phyloP scores from a whole-genome alignment of 805 yeast genomes.

The Zygotorulaspora chibaensis region DNA sequence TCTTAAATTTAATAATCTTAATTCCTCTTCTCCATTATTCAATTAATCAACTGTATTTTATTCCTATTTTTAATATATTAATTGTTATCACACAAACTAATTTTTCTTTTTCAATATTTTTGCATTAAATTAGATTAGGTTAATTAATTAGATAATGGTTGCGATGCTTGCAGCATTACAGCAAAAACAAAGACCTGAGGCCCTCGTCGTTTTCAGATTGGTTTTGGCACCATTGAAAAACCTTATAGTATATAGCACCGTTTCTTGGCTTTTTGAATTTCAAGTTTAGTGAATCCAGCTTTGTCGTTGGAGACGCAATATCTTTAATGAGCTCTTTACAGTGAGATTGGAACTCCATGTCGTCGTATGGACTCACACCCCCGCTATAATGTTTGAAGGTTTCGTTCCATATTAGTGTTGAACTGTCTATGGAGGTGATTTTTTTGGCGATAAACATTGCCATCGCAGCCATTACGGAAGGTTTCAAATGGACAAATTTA shows the following conservation, averaged over 20 bases:
- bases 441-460: slow-evolving; percentile 80
- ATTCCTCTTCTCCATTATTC: neutral
- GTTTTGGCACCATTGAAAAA: slow-evolving; percentile 19
- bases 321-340: slow-evolving; percentile 29
- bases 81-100: slow-evolving; percentile 3
- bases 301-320: slow-evolving; percentile 28
- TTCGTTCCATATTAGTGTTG: slow-evolving; percentile 28
- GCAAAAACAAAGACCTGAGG: slow-evolving; percentile 12
- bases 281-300: slow-evolving; percentile 23
- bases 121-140: neutral
- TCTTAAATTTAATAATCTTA: neutral
- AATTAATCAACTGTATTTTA: slow-evolving; percentile 1
- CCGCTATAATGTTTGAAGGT: slow-evolving; percentile 28
- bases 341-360: slow-evolving; percentile 20
- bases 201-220: slow-evolving; percentile 10
- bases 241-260: slow-evolving; percentile 18
- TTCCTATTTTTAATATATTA: slow-evolving; percentile 2
- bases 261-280: slow-evolving; percentile 25
- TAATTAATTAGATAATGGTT: slow-evolving; percentile 2
- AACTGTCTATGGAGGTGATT: slow-evolving; percentile 37
- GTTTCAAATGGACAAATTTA: slow-evolving; percentile 64
- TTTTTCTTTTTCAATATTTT: neutral
- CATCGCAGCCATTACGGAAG: slow-evolving; percentile 80
- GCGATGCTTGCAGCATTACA: slow-evolving; percentile 9
- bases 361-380: slow-evolving; percentile 23